Base-by-base conservation (phyloP, 441 rosid genomes). In the Gossypium trilobum region DNA sequence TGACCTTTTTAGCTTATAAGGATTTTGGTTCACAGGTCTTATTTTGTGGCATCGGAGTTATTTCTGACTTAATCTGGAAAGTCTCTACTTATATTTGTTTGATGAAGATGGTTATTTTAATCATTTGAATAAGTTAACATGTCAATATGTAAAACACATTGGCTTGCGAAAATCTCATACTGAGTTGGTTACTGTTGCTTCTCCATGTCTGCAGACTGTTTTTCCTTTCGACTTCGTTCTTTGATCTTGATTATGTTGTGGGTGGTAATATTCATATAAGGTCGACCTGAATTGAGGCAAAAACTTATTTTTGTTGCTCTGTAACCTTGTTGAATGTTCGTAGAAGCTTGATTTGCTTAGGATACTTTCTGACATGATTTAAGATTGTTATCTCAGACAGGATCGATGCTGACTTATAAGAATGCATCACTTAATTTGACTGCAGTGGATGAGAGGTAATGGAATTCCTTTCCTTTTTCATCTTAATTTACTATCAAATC, bases 391-490 rank as follows among this genome's bases (percentile, higher is more conserved):
- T 71, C n/a, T 2, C 78, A 84, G 88, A 81, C 77, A 16, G 86
- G 76, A 73, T 70, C 74, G 1, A 19, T 83, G 68, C 64, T 83
- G 73, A 61, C 77, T 8, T 83, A 84, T 42, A 71, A 52, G 70
- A 23, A 60, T 44, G 71, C 51, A 36, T 77, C 65, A 33, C 70
- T 74, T n/a, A 27, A 17, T 19, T 70, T 83, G 73, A 76, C 64
- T 52, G 73, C 78, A 44, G 69, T 74, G 6, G 85, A 82, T 52
- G 70, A 85, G 79, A 83, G 88, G 91, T 87, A 67, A 51, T 9
- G 25, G 17, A 0, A 13, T 31, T 39, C 19, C 1, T 27, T 22
- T 73, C 20, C n/a, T n/a, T 17, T 48, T 46, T 22, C 16, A 57
- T 78, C 22, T 14, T 63, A 14, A 36, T 36, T 70, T 65, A 62